Base-by-base conservation (phyloP, 169 alveolate genomes). In the Theileria parva region DNA sequence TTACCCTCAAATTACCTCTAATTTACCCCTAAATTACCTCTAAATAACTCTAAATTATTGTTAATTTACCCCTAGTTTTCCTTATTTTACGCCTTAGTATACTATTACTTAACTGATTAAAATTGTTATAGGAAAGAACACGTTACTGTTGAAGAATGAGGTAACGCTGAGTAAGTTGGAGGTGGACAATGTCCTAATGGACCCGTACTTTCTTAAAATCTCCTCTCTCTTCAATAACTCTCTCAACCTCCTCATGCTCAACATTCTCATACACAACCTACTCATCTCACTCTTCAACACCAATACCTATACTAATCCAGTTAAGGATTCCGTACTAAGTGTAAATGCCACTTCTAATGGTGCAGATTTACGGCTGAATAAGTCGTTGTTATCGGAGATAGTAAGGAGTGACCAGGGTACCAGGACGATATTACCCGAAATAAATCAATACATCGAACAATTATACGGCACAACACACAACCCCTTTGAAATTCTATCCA, bases 221-320 rank as follows among this genome's bases (percentile, higher is more conserved):
- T 85, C 91, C 34, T 85, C 91, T 0, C 61, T 85, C 66, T 85
- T 85, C 69, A 87, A 85, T 68, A 86, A 85, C 32, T 81, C 91
- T 17, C 84, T 61, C 55, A 87, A 87, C 13, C 85, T 85, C 50
- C 69, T 85, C 7, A 60, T 85, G 71, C 61, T 57, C 21, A 85
- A 85, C 61, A 23, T 85, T 9, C 73, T 74, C 55, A 70, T 85
- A 0, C 34, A 68, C 19, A 68, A 68, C 23, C 30, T 44, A 4
- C 12, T 44, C 53, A 44, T 44, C 2, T 44, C 53, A 44, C 53
- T 44, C 8, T 44, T 44, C 8, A 44, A 44, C 17, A 44, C 53
- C 15, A 44, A 44, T 44, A 44, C 53, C 8, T 11, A 44, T 44
- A 44, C 53, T 44, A 44, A 44, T 44, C 1, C 53, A 4, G 17